These are phyloP conservation scores for Crotalaria pallida DNA, from an alignment of 306 rosid genomes.

Conservation along the genomic window DNA sequence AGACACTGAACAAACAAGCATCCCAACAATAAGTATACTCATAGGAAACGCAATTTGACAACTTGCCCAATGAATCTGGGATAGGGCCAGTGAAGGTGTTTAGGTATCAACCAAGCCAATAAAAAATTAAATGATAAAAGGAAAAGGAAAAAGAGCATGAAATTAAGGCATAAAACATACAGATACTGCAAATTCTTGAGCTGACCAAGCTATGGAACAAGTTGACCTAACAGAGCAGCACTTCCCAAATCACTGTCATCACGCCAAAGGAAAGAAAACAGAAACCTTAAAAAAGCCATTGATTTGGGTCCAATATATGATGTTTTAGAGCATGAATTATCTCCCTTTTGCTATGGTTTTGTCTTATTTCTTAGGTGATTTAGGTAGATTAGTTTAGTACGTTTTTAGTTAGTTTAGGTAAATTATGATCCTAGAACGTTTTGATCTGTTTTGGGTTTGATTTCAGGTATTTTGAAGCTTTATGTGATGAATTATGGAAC, in stretches of 20 bases:
- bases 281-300: constrained; percentile 13
- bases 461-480: no score
- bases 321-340: no score
- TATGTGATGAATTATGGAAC: no score
- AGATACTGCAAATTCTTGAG: constrained; percentile 94
- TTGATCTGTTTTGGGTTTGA: no score
- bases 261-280: constrained; percentile 14
- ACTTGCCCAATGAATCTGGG: constrained; percentile 89
- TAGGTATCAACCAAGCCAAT: constrained; percentile 37
- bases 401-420: no score
- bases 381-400: no score
- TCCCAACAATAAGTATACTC: constrained; percentile 39
- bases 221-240: constrained; percentile 92
- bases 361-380: no score
- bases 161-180: constrained; percentile 49
- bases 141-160: not conserved
- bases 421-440: no score
- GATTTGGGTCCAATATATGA: no score
- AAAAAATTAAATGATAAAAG: not conserved
- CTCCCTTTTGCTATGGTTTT: no score
- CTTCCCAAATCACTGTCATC: constrained; percentile 84
- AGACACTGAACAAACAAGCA: not conserved
- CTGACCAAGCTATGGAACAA: constrained; percentile 94
- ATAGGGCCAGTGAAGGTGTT: constrained; percentile 80
- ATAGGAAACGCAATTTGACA: constrained; percentile 95